A percentile compares a stretch with the other conserved stretches of the same genome.
Evolutionary conservation across 371 early-diverging fungal genomes (phyloP).

Genomic region (Syncephalastrum sp.): DNA sequence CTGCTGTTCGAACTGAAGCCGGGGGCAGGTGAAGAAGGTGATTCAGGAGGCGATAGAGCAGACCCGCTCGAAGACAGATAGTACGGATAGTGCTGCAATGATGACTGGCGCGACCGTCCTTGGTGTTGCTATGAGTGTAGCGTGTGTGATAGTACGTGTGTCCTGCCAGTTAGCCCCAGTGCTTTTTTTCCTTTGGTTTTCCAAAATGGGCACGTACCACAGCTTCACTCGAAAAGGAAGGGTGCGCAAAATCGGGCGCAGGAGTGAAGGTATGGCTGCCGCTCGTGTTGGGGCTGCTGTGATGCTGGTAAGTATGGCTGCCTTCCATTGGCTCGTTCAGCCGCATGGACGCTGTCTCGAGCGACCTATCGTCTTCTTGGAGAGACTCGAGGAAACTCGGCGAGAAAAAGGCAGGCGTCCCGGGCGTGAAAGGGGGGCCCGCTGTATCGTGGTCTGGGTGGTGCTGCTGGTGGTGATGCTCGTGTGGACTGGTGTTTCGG

Average conservation of each 20-base stretch:
- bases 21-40: conserved; percentile 21
- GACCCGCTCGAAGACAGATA: not conserved
- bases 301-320: conserved; percentile 9
- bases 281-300: conserved; percentile 7
- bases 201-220: conserved; percentile 6
- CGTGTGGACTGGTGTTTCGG: not conserved
- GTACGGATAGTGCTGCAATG: conserved; percentile 12
- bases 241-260: conserved; percentile 5
- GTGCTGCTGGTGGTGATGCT: too few relatives aligned
- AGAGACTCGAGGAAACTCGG: conserved; percentile 61
- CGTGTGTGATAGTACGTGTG: too few relatives aligned
- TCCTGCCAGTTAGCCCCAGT: not conserved
- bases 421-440: conserved; percentile 25
- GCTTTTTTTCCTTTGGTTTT: too few relatives aligned
- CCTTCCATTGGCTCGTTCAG: conserved; percentile 14
- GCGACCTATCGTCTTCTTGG: conserved; percentile 38
- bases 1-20: conserved; percentile 5
- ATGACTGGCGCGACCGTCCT: conserved; percentile 7
- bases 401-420: conserved; percentile 62
- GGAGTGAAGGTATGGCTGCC: conserved; percentile 1
- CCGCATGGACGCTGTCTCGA: conserved; percentile 5
- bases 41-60: conserved; percentile 14
- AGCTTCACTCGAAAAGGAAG: conserved; percentile 6
- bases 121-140: not conserved
- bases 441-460: too few relatives aligned